Base-by-base conservation (phyloP, 495 filamentous ascomycete genomes). In the Recurvomyces mirabilis region DNA sequence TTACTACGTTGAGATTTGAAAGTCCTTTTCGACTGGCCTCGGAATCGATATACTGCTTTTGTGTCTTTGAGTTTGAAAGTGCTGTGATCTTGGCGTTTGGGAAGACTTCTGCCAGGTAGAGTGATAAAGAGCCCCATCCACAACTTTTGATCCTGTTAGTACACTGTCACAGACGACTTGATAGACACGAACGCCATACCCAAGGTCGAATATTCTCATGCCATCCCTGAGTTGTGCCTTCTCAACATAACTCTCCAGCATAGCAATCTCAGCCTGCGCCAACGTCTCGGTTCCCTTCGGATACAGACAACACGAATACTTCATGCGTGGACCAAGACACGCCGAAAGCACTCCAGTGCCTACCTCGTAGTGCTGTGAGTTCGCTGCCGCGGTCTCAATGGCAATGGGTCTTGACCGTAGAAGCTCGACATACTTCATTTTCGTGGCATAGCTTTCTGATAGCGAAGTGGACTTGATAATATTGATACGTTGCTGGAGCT, bases 361-460 rank as follows among this genome's bases (percentile, higher is more conserved):
- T 22, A 81, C 75, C 61, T 81, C 77, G 55, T 82, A 81, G 56
- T 82, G 78, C 64, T 81, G 75, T 41, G 70, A 53, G 57, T 81
- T 82, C 15, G 77, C 75, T 3, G 65, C 56, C 3, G 65, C 67
- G 2, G 74, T 76, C 58, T 79, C 75, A 54, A 80, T 67, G 24
- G 78, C 77, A 30, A 82, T 78, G 5, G 74, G 72, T n/a, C 69
- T 60, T 9, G 60, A 61, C 7, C 69, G 65, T 58, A 75, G 60
- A 13, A 62, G 56, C 34, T 71, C 56, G 18, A 81, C 60, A 46
- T 73, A 81, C 36, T 59, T 55, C 72, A 74, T 74, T 56, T 81
- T 82, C 36, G 61, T 59, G 44, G 57, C 60, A 44, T 70, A 71
- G 15, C 62, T 60, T 29, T 65, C 62, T 17, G 60, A 59, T 4